Evolutionary conservation across 805 yeast species (phyloP).

Genomic region (Isabelozyma heimii): DNA sequence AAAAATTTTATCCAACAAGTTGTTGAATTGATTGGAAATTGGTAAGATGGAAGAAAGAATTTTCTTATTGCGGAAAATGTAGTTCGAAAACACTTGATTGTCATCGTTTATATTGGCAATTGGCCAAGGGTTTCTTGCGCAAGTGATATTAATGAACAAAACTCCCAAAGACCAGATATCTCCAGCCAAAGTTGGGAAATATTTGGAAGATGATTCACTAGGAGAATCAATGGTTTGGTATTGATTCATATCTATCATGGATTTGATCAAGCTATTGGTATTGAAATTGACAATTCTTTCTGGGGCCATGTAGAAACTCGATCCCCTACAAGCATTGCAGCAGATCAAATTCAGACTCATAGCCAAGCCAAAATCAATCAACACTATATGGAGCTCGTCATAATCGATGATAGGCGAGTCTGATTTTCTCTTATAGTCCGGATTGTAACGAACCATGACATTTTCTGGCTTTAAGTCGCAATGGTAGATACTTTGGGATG

Average conservation of each 20-base stretch:
- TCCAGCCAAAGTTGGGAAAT: slow-evolving; percentile 69
- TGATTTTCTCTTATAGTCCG: slow-evolving; percentile 17
- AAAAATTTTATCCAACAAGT: slow-evolving; percentile 46
- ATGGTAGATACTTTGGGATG: slow-evolving; percentile 31
- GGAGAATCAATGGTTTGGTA: slow-evolving; percentile 13
- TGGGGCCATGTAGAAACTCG: slow-evolving; percentile 91
- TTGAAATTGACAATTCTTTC: slow-evolving; percentile 60
- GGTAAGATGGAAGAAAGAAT: slow-evolving; percentile 70
- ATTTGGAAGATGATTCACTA: slow-evolving; percentile 23
- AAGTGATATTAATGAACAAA: slow-evolving; percentile 72
- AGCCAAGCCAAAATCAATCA: slow-evolving; percentile 91
- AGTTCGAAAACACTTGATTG: slow-evolving; percentile 58
- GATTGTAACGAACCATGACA: slow-evolving; percentile 35
- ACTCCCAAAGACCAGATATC: slow-evolving; percentile 85
- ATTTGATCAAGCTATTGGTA: slow-evolving; percentile 23
- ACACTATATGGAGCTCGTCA: slow-evolving; percentile 53
- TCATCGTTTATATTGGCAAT: slow-evolving; percentile 63
- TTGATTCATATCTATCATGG: slow-evolving; percentile 29
- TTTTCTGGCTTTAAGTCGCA: slow-evolving; percentile 45
- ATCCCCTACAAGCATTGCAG: slow-evolving; percentile 78
- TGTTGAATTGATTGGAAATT: slow-evolving; percentile 59
- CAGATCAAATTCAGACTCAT: slow-evolving; percentile 56
- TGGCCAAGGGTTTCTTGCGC: slow-evolving; percentile 90
- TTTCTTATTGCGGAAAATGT: slow-evolving; percentile 46
- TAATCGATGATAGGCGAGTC: slow-evolving; percentile 25